Percentiles rank a stretch among this genome's conserved stretches.
These are phyloP conservation scores for Diaporthe sp. DNA, from an alignment of 2,329 filamentous ascomycete species.

Conservation along the genomic window DNA sequence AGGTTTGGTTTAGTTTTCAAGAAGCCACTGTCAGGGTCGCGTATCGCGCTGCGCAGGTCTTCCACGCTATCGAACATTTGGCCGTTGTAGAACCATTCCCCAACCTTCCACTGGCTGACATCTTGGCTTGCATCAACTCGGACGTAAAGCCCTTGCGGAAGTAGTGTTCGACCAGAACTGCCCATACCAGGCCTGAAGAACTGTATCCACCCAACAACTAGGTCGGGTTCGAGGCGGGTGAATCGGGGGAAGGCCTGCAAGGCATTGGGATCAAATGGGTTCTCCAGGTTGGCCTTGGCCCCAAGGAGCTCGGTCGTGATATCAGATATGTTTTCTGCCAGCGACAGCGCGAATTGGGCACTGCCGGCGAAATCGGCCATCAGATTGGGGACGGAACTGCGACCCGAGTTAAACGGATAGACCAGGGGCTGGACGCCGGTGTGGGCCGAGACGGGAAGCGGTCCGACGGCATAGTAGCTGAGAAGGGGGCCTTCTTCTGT, in stretches of 20 bases:
- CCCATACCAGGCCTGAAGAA: constrained; percentile 58
- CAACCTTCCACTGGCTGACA: constrained; percentile 41
- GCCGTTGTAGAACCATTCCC: constrained; percentile 44
- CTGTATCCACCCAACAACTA: constrained; percentile 56
- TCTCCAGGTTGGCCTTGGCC: constrained; percentile 51
- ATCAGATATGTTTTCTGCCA: constrained; percentile 52
- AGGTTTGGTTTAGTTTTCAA: constrained; percentile 33
- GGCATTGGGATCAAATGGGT: constrained; percentile 51
- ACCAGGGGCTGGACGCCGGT: constrained; percentile 57
- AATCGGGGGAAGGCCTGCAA: constrained; percentile 53
- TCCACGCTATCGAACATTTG: constrained; percentile 28
- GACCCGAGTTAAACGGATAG: constrained; percentile 60
- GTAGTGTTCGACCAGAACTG: constrained; percentile 51
- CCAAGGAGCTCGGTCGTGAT: constrained; percentile 58
- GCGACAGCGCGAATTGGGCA: constrained; percentile 52
- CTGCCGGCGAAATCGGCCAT: constrained; percentile 51
- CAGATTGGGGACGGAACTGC: constrained; percentile 54
- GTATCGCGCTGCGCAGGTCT: constrained; percentile 24
- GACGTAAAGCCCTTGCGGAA: constrained; percentile 61
- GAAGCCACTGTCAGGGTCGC: constrained; percentile 24
- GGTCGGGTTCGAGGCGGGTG: constrained; percentile 54
- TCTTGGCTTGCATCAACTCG: constrained; percentile 53
- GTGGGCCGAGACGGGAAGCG: constrained; percentile 57
- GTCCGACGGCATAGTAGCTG: constrained; percentile 65
- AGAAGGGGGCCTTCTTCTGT: constrained; percentile 58